Evolutionary conservation across 2,329 filamentous ascomycete genomes (phyloP), one percentile per base, ranked within the genome.

Genomic region (Aspergillus sergii): DNA sequence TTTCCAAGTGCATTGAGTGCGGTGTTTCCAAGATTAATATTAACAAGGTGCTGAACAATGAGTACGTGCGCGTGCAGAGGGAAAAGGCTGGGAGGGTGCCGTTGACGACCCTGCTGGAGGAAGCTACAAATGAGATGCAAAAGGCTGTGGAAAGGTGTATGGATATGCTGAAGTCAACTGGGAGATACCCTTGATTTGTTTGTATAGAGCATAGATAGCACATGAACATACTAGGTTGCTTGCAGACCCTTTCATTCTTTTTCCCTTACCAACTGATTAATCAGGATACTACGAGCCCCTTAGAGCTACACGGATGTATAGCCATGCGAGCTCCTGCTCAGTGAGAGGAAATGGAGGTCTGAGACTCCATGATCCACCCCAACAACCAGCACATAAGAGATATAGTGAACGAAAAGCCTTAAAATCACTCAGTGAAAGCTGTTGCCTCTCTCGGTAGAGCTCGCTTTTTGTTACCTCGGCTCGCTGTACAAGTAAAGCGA

Each of bases 1-100:
- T 87, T 66, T 75, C 78, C 48, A 81, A 82, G 69, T 87, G 85
- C 61, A 85, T 88, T 64, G 79, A 80, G 61, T 80, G 80, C 57
- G 86, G 86, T 7, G 82, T 88, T 41, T 81, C 82, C 21, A 84
- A 86, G 72, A 77, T 86, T 46, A 88, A 88, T 73, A 83, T 88
- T 54, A 88, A 88, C 69, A 86, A 86, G 74, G 81, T 86, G 30
- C 79, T 88, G 70, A 86, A 84, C 75, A 76, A 81, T 71, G 75
- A 82, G 73, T 82, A 84, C 75, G 74, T 82, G 63, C 71, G 74
- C 61, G 73, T 85, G 65, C 80, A 81, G 81, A 64, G 73, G 54
- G 80, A 83, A 69, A 82, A 81, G 68, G 83, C 84, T 1, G 83
- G 82, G 1, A 81, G 80, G 64, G 80, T 82, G 39, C 83, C 84